Percentiles rank a stretch among this genome's conserved stretches.
Evolutionary conservation across 2,329 filamentous ascomycete genomes (phyloP).

Genomic region (Acephala macrosclerotiorum): DNA sequence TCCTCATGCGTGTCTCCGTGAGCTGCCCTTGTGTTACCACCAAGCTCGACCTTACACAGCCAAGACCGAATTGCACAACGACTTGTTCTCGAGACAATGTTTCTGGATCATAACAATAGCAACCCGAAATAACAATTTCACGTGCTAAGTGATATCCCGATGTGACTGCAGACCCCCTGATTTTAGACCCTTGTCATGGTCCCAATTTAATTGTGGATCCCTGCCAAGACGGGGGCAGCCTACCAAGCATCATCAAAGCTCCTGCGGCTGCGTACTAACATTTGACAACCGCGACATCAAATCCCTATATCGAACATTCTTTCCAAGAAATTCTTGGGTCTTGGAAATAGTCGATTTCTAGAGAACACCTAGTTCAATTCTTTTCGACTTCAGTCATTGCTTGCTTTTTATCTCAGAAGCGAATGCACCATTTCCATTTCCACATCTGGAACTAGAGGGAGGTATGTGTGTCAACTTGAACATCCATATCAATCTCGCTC

Average conservation of each 20-base stretch:
- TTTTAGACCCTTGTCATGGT: slow-evolving; percentile 10
- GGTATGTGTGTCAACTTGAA: slow-evolving; percentile 25
- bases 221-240: slow-evolving; percentile 19
- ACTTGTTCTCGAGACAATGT: background rate
- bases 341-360: background rate
- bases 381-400: background rate
- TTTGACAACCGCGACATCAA: background rate
- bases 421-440: slow-evolving; percentile 4
- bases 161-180: slow-evolving; percentile 22
- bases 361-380: background rate
- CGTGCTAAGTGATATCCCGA: background rate
- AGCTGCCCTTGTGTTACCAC: background rate
- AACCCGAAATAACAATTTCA: background rate
- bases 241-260: slow-evolving; percentile 9
- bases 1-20: background rate
- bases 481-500: slow-evolving; percentile 12
- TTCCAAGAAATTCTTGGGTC: background rate
- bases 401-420: background rate
- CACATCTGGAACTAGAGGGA: background rate
- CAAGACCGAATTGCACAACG: background rate
- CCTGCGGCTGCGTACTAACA: background rate
- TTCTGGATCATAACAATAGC: background rate
- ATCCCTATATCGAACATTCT: background rate
- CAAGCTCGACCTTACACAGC: background rate
- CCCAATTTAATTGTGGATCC: slow-evolving; percentile 8